A percentile compares a stretch with the other conserved stretches of the same genome.
Evolutionary conservation across 495 filamentous ascomycete genomes (phyloP).

Genomic region (Friedmanniomyces simplex): DNA sequence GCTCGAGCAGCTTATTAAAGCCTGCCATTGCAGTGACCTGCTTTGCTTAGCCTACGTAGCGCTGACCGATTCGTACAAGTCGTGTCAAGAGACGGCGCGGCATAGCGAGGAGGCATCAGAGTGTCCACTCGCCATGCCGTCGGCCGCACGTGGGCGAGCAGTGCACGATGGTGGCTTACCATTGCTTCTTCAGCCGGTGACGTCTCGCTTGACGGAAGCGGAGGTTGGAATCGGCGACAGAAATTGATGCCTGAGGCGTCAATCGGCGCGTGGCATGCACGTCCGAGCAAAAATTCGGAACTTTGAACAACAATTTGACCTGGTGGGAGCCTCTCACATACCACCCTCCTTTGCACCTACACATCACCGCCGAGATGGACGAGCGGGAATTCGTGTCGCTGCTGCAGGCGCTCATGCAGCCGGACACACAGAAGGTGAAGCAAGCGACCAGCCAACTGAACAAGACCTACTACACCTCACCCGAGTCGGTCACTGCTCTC

Average conservation of each 20-base stretch:
- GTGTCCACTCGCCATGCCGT: no score
- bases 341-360: not conserved
- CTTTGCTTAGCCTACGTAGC: not conserved
- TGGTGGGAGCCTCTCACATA: not conserved
- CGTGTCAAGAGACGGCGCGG: no score
- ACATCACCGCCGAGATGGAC: conserved; percentile 30
- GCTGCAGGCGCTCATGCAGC: conserved; percentile 37
- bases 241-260: no score
- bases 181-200: no score
- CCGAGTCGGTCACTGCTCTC: conserved; percentile 69
- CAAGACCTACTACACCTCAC: conserved; percentile 81
- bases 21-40: not conserved
- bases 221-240: no score
- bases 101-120: no score
- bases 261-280: not conserved
- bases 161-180: no score
- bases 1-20: not conserved
- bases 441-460: conserved; percentile 79
- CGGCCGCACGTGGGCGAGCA: no score
- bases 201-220: no score
- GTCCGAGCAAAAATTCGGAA: not conserved
- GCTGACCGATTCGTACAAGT: no score
- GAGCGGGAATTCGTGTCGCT: conserved; percentile 37
- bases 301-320: not conserved
- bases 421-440: conserved; percentile 74